Percentiles rank a stretch among this genome's conserved stretches.
Evolutionary conservation across 139 green algal genomes (phyloP).

Genomic region (Chlorella sp.): DNA sequence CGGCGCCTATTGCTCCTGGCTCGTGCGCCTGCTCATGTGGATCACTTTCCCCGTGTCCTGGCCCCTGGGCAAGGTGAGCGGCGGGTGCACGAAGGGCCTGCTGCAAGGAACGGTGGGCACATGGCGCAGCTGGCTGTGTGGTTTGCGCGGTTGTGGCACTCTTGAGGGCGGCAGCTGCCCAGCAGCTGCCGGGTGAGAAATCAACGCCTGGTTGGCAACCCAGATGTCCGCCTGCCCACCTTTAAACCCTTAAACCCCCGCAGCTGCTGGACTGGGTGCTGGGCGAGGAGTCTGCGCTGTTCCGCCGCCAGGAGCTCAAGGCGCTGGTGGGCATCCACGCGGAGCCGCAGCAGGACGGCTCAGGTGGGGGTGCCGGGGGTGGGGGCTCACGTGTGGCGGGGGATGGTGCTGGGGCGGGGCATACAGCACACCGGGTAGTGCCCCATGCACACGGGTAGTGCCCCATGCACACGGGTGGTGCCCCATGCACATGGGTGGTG

Average conservation of each 20-base stretch:
- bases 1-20: conserved; percentile 44
- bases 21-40: conserved; percentile 50
- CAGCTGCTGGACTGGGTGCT: conserved; percentile 61
- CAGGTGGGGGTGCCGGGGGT: not conserved
- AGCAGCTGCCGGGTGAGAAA: not conserved
- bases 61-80: conserved; percentile 58
- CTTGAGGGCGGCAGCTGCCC: too few relatives aligned
- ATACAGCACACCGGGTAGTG: too few relatives aligned
- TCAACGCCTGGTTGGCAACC: too few relatives aligned
- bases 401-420: too few relatives aligned
- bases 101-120: too few relatives aligned
- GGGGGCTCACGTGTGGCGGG: not conserved
- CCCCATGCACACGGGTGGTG: not conserved
- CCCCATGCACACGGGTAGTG: too few relatives aligned
- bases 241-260: too few relatives aligned
- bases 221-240: not conserved
- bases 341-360: conserved; percentile 25
- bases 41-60: conserved; percentile 47
- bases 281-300: conserved; percentile 51
- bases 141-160: too few relatives aligned
- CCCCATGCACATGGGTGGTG: not conserved
- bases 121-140: too few relatives aligned
- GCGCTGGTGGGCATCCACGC: conserved; percentile 54
- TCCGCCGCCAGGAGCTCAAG: conserved; percentile 52
- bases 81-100: too few relatives aligned